Evolutionary conservation across 345 rosid species (phyloP), one percentile per base, ranked within the genome.

Genomic region (Trapa bicornis): DNA sequence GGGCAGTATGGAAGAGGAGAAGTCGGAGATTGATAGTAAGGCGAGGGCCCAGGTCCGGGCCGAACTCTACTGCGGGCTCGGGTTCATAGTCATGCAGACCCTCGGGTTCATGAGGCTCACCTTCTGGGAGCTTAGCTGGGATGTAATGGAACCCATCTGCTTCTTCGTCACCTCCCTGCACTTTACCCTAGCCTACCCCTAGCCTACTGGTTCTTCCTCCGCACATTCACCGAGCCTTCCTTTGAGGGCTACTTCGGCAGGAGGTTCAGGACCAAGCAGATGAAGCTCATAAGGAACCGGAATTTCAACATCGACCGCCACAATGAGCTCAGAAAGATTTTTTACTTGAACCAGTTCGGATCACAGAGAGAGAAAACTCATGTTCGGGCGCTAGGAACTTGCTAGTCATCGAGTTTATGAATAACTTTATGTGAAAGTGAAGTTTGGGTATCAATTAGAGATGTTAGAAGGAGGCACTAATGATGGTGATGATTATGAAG

Each of bases 121-220:
- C 4, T 93, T 93, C 47, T 88, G 98, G 97, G 98, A 93, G 70
- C 85, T 90, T 1, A 83, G 83, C 5, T 93, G 97, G 98, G 97
- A 93, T 67, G 92, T 93, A 1, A 93, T 93, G 96, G 98, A 93
- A 68, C 98, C 98, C 29, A 88, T 93, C 10, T 93, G 97, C 78
- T 93, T 88, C 86, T 93, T 87, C 57, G 80, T 82, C 65, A 83
- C 94, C 0, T 87, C 94, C 2, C 65, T 87, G 14, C 82, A 93
- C 75, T 87, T 79, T 64, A 71, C n/a, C n/a, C n/a, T n/a, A n/a
- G n/a, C n/a, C n/a, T n/a, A n/a, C n/a, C 84, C 71, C 57, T 84
- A 0, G 92, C 80, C n/a, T 88, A 87, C 50, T 80, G 71, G 12
- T 93, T 93, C 81, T 93, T 93, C 71, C 86, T 93, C 67, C 67